phyloP scores from a whole-genome alignment of 164 flowering plant genomes.

The Kingdonia uniflora region DNA sequence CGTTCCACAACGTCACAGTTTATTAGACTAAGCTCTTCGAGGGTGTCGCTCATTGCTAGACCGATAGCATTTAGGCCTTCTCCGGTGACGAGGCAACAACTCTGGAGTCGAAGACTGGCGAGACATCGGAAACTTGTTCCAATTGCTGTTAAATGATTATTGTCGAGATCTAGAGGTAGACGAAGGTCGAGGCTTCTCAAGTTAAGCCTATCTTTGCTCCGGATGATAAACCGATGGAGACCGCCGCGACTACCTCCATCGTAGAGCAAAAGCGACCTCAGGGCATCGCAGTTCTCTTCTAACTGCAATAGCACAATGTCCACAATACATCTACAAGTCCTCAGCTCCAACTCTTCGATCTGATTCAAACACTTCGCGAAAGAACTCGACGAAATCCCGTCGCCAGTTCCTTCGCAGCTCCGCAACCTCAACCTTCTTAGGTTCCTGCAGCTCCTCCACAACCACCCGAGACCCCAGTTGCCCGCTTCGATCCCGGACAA shows the following conservation, averaged over 20 bases:
- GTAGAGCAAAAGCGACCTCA: slow-evolving; percentile 46
- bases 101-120: slow-evolving; percentile 43
- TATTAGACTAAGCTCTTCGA: slow-evolving; percentile 56
- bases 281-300: slow-evolving; percentile 37
- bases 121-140: slow-evolving; percentile 37
- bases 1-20: slow-evolving; percentile 70
- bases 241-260: slow-evolving; percentile 68
- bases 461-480: slow-evolving; percentile 43
- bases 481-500: slow-evolving; percentile 38
- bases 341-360: slow-evolving; percentile 53
- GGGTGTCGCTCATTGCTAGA: slow-evolving; percentile 21
- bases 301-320: slow-evolving; percentile 37
- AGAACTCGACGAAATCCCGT: slow-evolving; percentile 25
- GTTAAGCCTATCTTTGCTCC: slow-evolving; percentile 17
- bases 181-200: slow-evolving; percentile 54
- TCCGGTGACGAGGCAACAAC: slow-evolving; percentile 76
- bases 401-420: slow-evolving; percentile 55
- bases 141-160: slow-evolving; percentile 42
- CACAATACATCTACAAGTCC: slow-evolving; percentile 51
- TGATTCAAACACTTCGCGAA: slow-evolving; percentile 23
- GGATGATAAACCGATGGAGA: slow-evolving; percentile 37
- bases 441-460: slow-evolving; percentile 56
- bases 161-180: slow-evolving; percentile 67
- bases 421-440: slow-evolving; percentile 34
- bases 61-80: slow-evolving; percentile 44